Percentiles rank a stretch among this genome's conserved stretches.
Evolutionary conservation across 2,329 filamentous ascomycete genomes (phyloP).

Genomic region (Clarireedia hainanense): DNA sequence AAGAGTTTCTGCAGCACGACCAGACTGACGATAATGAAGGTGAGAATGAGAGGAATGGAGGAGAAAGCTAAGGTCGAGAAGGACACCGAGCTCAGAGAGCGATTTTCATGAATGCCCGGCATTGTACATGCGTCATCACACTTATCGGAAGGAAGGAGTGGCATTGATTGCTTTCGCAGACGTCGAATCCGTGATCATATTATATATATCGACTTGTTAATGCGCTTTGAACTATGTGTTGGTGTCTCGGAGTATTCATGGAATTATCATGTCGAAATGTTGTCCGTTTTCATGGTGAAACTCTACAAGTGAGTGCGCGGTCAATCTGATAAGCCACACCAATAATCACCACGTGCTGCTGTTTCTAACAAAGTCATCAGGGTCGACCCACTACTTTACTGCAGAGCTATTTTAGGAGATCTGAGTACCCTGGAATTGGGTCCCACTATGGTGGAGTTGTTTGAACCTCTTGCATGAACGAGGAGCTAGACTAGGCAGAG

Average conservation of each 20-base stretch:
- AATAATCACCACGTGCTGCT: constrained; percentile 5
- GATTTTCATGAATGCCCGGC: constrained; percentile 15
- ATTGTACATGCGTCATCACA: constrained; percentile 22
- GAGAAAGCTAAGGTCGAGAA: constrained; percentile 49
- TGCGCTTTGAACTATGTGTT: not conserved
- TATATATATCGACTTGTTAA: constrained; percentile 1
- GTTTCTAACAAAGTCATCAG: not conserved
- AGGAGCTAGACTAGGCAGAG: too few species aligned
- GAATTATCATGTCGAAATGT: not conserved
- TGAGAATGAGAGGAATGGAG: constrained; percentile 59
- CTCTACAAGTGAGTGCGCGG: not conserved
- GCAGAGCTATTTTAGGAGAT: not conserved
- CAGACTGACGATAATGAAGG: constrained; percentile 56
- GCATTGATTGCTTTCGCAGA: constrained; percentile 21
- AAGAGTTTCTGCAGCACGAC: constrained; percentile 63
- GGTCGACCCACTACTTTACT: not conserved
- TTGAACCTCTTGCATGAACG: not conserved
- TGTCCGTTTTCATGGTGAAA: constrained; percentile 4
- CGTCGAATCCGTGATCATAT: constrained; percentile 14
- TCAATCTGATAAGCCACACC: constrained; percentile 7
- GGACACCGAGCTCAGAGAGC: constrained; percentile 15
- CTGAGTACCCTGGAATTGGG: not conserved
- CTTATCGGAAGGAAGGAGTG: constrained; percentile 22
- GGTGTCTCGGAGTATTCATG: too few species aligned
- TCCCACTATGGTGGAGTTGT: not conserved